These are phyloP conservation scores for Simplicillium sp. DNA, from an alignment of 2,329 filamentous ascomycete genomes.

Conservation along the genomic window DNA sequence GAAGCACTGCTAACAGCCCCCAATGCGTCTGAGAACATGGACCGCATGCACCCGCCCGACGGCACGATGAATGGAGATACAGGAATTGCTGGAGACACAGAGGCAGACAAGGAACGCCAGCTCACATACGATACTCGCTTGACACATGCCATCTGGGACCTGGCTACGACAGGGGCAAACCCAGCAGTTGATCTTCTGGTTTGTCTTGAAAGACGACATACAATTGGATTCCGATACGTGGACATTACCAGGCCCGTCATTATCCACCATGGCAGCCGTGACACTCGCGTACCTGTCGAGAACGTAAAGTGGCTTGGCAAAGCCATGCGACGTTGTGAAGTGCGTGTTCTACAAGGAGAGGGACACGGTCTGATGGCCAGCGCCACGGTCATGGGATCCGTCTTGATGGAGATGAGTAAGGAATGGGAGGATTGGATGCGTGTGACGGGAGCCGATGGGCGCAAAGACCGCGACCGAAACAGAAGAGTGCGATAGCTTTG, in stretches of 20 bases:
- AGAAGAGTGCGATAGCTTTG: too few relatives aligned
- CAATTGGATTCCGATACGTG: conserved; percentile 93
- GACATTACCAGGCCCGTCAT: conserved; percentile 87
- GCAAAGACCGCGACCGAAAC: conserved; percentile 10
- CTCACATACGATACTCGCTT: conserved; percentile 72
- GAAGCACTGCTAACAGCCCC: conserved; percentile 13
- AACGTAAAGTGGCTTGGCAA: conserved; percentile 94
- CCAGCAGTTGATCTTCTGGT: conserved; percentile 88
- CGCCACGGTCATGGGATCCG: conserved; percentile 81
- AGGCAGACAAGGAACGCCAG: conserved; percentile 64
- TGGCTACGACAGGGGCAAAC: conserved; percentile 84
- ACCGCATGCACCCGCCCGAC: conserved; percentile 28
- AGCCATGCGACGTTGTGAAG: conserved; percentile 87
- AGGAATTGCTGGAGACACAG: conserved; percentile 41
- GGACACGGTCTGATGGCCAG: conserved; percentile 95
- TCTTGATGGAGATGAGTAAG: conserved; percentile 87
- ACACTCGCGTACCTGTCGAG: conserved; percentile 85
- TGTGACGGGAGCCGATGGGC: conserved; percentile 36
- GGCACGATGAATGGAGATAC: conserved; percentile 15
- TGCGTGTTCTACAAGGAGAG: conserved; percentile 81
- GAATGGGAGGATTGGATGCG: conserved; percentile 89
- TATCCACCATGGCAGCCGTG: conserved; percentile 87
- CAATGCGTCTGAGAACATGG: conserved; percentile 36
- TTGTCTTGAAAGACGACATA: conserved; percentile 81
- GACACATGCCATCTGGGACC: conserved; percentile 89